Evolutionary conservation across 805 yeast species (phyloP).

Genomic region (Candida fluviatilis): DNA sequence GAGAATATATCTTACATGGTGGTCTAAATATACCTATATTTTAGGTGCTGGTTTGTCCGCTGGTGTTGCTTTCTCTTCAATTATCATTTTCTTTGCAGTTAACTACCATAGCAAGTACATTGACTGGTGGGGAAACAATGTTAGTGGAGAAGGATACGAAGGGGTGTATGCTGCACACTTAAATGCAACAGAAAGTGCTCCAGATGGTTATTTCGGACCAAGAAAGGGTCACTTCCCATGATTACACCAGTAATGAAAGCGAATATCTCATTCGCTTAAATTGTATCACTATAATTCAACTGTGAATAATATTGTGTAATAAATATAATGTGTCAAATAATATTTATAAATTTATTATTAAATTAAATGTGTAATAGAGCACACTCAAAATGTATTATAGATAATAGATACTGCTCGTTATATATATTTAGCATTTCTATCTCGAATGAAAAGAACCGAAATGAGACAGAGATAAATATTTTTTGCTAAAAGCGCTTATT

Average conservation of each 20-base stretch:
- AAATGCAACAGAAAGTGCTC: constrained; percentile 18
- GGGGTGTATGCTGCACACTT: constrained; percentile 14
- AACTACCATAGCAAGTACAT: constrained; percentile 40
- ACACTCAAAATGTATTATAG: no score
- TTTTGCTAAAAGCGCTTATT: no score
- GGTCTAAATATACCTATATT: constrained; percentile 65
- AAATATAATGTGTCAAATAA: no score
- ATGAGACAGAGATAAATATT: no score
- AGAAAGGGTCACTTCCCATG: constrained; percentile 24
- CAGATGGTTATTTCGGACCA: constrained; percentile 33
- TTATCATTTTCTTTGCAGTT: constrained; percentile 52
- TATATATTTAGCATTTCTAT: no score
- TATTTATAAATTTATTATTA: no score
- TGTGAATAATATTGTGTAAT: no score
- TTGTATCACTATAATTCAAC: no score
- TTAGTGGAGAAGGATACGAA: constrained; percentile 24
- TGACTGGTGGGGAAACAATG: constrained; percentile 60
- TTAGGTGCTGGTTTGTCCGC: constrained; percentile 49
- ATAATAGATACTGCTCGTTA: no score
- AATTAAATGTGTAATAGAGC: no score
- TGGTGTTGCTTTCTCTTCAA: constrained; percentile 53
- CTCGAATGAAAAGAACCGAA: no score
- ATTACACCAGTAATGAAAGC: not conserved
- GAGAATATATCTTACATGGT: constrained; percentile 45
- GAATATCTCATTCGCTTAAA: no score